These are phyloP conservation scores for Lizonia empirigonia DNA, from an alignment of 2,329 filamentous ascomycete genomes.

Conservation along the genomic window DNA sequence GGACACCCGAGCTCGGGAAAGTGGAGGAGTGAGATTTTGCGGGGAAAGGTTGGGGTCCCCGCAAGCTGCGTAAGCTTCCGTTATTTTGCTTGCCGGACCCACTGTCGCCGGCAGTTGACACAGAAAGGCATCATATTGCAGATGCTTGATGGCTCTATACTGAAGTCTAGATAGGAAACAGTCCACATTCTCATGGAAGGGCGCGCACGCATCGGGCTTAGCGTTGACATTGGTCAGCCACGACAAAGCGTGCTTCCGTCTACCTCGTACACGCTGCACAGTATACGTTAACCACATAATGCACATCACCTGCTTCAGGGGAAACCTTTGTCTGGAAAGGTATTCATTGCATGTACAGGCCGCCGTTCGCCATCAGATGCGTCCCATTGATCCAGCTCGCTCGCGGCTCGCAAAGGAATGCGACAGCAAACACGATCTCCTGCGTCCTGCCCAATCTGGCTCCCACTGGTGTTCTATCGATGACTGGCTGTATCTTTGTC, in stretches of 20 bases:
- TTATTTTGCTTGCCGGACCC: neutral
- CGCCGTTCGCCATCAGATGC: slow-evolving; percentile 33
- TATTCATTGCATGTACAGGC: slow-evolving; percentile 24
- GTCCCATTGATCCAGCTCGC: slow-evolving; percentile 57
- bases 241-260: too few species aligned
- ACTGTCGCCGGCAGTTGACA: neutral
- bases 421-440: slow-evolving; percentile 57
- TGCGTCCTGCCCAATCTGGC: slow-evolving; percentile 51
- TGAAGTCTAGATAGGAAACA: too few species aligned
- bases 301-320: neutral
- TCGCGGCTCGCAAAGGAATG: slow-evolving; percentile 27
- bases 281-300: neutral
- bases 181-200: too few species aligned
- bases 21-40: neutral
- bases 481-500: slow-evolving; percentile 58
- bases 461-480: slow-evolving; percentile 52
- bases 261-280: too few species aligned
- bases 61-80: too few species aligned
- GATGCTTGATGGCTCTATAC: too few species aligned
- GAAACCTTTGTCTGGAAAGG: neutral
- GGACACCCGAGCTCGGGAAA: neutral
- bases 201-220: too few species aligned
- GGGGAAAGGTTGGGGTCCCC: neutral
- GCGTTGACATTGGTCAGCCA: neutral
- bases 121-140: neutral